These are phyloP conservation scores for Rhizopus delemar DNA, from an alignment of 371 early-diverging fungal species.

Conservation along the genomic window DNA sequence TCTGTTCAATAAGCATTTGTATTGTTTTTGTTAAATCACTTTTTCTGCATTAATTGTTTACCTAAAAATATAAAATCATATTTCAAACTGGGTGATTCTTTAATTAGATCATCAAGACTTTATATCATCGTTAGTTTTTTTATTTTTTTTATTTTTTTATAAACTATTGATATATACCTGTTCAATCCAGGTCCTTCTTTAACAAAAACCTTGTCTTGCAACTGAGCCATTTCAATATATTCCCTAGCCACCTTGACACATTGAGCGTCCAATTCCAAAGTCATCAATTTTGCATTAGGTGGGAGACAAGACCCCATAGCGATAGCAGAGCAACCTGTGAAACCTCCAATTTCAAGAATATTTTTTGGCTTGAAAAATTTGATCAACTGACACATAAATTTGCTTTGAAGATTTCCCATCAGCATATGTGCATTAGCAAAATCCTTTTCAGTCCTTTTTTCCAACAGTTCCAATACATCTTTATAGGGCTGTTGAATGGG, in stretches of 20 bases:
- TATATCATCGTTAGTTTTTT: not conserved
- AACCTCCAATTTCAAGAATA: constrained; percentile 65
- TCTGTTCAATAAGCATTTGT: constrained; percentile 31
- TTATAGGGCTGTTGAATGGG: constrained; percentile 18
- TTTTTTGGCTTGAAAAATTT: constrained; percentile 33
- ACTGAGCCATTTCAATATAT: constrained; percentile 28
- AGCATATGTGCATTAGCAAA: constrained; percentile 46
- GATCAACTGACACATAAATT: constrained; percentile 43
- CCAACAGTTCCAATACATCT: constrained; percentile 10
- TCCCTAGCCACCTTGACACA: constrained; percentile 43
- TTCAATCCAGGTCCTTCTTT: constrained; percentile 32
- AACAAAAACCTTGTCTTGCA: constrained; percentile 24
- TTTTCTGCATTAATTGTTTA: constrained; percentile 19
- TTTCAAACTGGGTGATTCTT: constrained; percentile 16
- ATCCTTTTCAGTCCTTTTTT: constrained; percentile 23
- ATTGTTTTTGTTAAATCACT: not conserved
- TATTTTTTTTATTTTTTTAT: no score
- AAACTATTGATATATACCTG: constrained; percentile 21
- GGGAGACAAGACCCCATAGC: constrained; percentile 62
- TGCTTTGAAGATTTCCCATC: constrained; percentile 45
- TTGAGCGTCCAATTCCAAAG: constrained; percentile 49
- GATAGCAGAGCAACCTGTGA: constrained; percentile 61
- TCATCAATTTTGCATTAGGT: constrained; percentile 28
- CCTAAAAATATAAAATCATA: constrained; percentile 63
- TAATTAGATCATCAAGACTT: constrained; percentile 30